Base-by-base conservation (phyloP, 2,329 filamentous ascomycete species). In the Hyphodiscus sp. region DNA sequence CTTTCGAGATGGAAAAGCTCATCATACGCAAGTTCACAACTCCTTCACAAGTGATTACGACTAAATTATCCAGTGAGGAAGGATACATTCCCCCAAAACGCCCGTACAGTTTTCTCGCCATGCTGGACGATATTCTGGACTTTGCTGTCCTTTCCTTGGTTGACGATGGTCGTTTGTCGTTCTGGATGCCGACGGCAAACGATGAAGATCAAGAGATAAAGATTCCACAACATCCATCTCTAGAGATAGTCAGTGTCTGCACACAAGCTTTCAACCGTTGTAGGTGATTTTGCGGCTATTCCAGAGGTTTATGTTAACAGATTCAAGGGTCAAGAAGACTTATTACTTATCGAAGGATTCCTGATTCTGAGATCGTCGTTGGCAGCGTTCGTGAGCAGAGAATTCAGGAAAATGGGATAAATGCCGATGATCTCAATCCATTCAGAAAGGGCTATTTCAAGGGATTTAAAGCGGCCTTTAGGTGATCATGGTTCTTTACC, bases 121-220 rank as follows among this genome's bases (percentile, higher is more conserved):
- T 99, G 82, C 78, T 96, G 19, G 85, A 91, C 64, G 91, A 97
- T 68, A 90, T 99, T 50, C 78, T 97, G 6, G 79, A 84, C 19
- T 97, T 99, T 65, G 85, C 90, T 5, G 80, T 84, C 0, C 75
- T 80, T 13, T 89, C 85, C 1, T 76, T 99, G 0, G 88, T 96
- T 8, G 84, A 89, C 50, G 73, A 82, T 58, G 94, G 90, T 0
- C 78, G 94, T 26, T 69, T 99, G 10, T 89, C 87, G 8, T 95
- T 99, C 75, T 99, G 94, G 94, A 95, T 97, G 89, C 94, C 94
- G 0, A 95, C 91, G 0, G 86, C 90, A 26, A 91, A 89, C 65
- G 85, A 88, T 56, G 81, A 90, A 61, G 80, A 89, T 47, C 80
- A 86, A 54, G 87, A 92, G 66, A 82, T 96, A 20, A 76, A 82